A percentile compares a stretch with the other conserved stretches of the same genome.
Evolutionary conservation across 129 eudicot genomes (phyloP).

Genomic region (Ambrosia trifida): DNA sequence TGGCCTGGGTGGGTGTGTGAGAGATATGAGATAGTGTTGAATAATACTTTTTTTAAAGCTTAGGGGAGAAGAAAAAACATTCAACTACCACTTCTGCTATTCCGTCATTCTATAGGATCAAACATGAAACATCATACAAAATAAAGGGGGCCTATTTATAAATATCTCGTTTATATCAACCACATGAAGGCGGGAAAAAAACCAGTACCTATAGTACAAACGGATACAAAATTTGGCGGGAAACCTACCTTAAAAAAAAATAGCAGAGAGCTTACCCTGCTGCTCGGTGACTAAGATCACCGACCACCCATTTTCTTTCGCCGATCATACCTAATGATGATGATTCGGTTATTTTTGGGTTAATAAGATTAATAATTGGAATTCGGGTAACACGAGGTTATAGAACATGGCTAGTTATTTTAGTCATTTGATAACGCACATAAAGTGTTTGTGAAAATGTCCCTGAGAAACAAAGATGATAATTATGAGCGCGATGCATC

Average conservation of each 20-base stretch:
- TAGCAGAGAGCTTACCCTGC: not conserved
- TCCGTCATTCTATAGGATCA: slow-evolving; percentile 12
- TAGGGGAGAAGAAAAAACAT: too few species aligned
- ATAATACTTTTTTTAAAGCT: too few species aligned
- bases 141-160: slow-evolving; percentile 17
- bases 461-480: not conserved
- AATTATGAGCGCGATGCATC: not conserved
- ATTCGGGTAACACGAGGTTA: not conserved
- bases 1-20: too few species aligned
- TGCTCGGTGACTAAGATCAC: slow-evolving; percentile 24
- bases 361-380: not conserved
- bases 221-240: slow-evolving; percentile 31
- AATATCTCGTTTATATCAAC: not conserved
- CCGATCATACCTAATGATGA: not conserved
- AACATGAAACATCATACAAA: slow-evolving; percentile 10
- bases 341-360: slow-evolving; percentile 2
- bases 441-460: not conserved
- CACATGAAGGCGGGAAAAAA: slow-evolving; percentile 32
- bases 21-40: too few species aligned
- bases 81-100: not conserved
- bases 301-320: slow-evolving; percentile 29
- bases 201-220: not conserved
- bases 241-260: not conserved
- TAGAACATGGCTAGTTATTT: too few species aligned
- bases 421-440: slow-evolving; percentile 1